Evolutionary conservation across 192 early-diverging fungal species (phyloP).

Genomic region (Coemansia sp.): DNA sequence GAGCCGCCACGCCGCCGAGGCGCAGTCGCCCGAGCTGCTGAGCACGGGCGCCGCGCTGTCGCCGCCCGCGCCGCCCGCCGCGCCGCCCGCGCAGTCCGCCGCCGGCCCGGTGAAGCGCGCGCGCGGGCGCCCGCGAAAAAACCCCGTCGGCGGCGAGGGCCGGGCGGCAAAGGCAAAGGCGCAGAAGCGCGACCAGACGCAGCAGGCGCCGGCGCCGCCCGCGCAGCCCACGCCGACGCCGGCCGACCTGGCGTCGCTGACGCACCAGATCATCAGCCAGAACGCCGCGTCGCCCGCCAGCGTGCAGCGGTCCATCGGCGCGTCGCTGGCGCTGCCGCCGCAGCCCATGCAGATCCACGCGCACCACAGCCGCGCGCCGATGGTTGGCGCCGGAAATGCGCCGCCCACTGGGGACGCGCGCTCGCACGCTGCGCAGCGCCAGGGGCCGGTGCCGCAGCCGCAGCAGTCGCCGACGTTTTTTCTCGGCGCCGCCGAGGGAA

Average conservation of each 20-base stretch:
- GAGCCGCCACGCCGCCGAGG: conserved; percentile 14
- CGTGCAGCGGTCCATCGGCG: conserved; percentile 30
- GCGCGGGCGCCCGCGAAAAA: conserved; percentile 49
- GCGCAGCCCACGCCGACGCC: conserved; percentile 30
- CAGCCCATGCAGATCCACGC: conserved; percentile 34
- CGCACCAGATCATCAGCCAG: conserved; percentile 47
- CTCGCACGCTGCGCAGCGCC: conserved; percentile 32
- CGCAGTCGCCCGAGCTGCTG: conserved; percentile 45
- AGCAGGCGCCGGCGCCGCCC: conserved; percentile 5
- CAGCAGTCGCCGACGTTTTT: conserved; percentile 53
- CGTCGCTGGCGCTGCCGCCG: conserved; percentile 38
- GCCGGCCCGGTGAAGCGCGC: conserved; percentile 36
- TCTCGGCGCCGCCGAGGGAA: conserved; percentile 56
- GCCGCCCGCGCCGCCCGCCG: conserved; percentile 2
- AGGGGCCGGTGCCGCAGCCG: conserved; percentile 32
- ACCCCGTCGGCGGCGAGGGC: conserved; percentile 30
- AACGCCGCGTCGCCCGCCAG: conserved; percentile 25
- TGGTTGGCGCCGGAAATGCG: conserved; percentile 12
- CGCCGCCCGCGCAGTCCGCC: neutral
- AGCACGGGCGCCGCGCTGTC: conserved; percentile 3
- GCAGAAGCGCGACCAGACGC: conserved; percentile 26
- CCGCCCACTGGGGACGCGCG: conserved; percentile 29
- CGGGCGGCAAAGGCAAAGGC: conserved; percentile 27
- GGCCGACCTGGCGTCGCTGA: conserved; percentile 38
- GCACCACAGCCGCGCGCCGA: conserved; percentile 21